A percentile compares a stretch with the other conserved stretches of the same genome.
Evolutionary conservation across 2,329 filamentous ascomycete genomes (phyloP).

Genomic region (Pseudonectria foliicola): DNA sequence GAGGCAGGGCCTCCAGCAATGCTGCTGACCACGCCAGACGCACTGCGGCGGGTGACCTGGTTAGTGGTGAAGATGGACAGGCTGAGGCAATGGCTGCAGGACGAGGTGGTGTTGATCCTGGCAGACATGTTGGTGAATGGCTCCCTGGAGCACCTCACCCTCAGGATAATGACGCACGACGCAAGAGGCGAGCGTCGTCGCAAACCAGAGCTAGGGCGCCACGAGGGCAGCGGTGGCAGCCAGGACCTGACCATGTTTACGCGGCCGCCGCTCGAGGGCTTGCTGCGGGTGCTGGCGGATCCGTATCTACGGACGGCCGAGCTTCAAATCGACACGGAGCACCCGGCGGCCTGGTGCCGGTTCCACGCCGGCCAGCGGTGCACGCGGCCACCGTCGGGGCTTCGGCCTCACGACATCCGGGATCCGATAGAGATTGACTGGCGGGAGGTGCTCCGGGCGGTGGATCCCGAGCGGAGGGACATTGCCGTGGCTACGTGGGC

Average conservation of each 20-base stretch:
- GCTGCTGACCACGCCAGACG: constrained; percentile 18
- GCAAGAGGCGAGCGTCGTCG: constrained; percentile 1
- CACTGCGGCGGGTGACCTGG: constrained; percentile 20
- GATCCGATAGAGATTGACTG: constrained; percentile 23
- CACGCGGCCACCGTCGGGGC: constrained; percentile 6
- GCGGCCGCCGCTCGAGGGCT: constrained; percentile 24
- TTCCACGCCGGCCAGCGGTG: constrained; percentile 28
- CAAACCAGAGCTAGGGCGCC: background rate
- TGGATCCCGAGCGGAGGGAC: constrained; percentile 24
- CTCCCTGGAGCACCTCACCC: constrained; percentile 19
- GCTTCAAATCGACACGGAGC: constrained; percentile 29
- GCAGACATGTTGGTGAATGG: constrained; percentile 27
- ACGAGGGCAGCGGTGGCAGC: background rate
- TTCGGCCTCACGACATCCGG: constrained; percentile 1
- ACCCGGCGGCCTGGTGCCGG: constrained; percentile 33
- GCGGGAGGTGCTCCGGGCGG: constrained; percentile 22
- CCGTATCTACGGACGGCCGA: constrained; percentile 36
- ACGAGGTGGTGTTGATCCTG: constrained; percentile 22
- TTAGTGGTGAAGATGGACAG: constrained; percentile 23
- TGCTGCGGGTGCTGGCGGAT: constrained; percentile 37
- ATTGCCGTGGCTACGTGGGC: constrained; percentile 11
- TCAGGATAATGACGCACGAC: constrained; percentile 11
- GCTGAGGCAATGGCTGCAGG: constrained; percentile 26
- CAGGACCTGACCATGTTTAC: constrained; percentile 16
- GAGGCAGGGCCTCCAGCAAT: constrained; percentile 8